Evolutionary conservation across 2,329 filamentous ascomycete genomes (phyloP).

Genomic region (Apiospora aurea): DNA sequence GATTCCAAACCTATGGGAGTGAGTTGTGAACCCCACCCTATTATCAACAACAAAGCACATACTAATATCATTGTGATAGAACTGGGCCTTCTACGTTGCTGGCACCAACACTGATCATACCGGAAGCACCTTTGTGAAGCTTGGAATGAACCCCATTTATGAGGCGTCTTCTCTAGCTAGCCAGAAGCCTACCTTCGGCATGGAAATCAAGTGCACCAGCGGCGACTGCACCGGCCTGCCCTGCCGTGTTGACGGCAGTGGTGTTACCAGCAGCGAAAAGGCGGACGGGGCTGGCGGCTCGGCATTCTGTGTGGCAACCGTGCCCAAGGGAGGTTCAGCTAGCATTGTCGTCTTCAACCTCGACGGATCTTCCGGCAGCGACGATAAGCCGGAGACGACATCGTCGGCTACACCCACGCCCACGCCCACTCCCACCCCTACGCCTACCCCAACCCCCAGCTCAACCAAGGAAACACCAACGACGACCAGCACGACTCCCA

Average conservation of each 20-base stretch:
- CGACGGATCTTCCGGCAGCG: constrained; percentile 47
- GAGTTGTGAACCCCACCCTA: neutral
- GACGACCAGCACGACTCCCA: constrained; percentile 10
- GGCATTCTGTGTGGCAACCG: constrained; percentile 79
- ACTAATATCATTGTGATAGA: constrained; percentile 42
- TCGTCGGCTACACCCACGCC: constrained; percentile 36
- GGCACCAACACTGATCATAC: constrained; percentile 73
- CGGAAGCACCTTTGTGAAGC: constrained; percentile 76
- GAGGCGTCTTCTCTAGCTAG: constrained; percentile 61
- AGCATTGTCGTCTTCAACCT: constrained; percentile 68
- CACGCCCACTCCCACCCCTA: constrained; percentile 6
- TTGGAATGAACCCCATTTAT: constrained; percentile 81
- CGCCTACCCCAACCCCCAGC: constrained; percentile 34
- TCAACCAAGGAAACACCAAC: constrained; percentile 26
- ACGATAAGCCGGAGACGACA: constrained; percentile 30
- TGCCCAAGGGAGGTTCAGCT: constrained; percentile 69
- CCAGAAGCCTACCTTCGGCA: constrained; percentile 68
- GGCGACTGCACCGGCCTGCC: constrained; percentile 75
- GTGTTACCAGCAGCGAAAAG: constrained; percentile 62
- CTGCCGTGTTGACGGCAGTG: constrained; percentile 72
- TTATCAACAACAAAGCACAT: neutral
- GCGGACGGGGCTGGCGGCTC: constrained; percentile 71
- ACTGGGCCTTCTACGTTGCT: constrained; percentile 80
- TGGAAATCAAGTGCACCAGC: constrained; percentile 73
- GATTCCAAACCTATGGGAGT: constrained; percentile 63